phyloP scores from a whole-genome alignment of 2,329 filamentous ascomycete genomes.

The Aspergillus floridensis region DNA sequence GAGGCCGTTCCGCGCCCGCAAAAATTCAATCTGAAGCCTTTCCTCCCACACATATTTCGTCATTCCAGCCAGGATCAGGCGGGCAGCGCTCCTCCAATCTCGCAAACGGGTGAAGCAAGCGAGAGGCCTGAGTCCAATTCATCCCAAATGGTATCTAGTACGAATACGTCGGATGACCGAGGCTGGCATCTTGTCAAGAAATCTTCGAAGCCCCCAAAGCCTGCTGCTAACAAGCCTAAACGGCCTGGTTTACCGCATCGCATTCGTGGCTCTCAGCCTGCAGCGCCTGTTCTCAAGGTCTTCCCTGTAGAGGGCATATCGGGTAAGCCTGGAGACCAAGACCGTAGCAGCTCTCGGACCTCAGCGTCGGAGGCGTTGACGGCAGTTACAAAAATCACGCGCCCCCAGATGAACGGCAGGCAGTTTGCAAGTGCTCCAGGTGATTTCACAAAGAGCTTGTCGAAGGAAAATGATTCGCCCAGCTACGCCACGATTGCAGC shows the following conservation, averaged over 20 bases:
- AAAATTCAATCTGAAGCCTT: constrained; percentile 30
- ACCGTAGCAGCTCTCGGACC: constrained; percentile 21
- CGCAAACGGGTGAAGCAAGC: constrained; percentile 31
- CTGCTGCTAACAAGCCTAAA: neutral
- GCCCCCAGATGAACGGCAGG: neutral
- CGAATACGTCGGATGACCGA: constrained; percentile 23
- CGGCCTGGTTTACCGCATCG: constrained; percentile 18
- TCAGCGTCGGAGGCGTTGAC: constrained; percentile 42
- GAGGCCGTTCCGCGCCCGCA: constrained; percentile 24
- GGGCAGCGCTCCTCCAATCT: constrained; percentile 29
- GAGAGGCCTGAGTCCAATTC: constrained; percentile 24
- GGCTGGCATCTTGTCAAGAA: constrained; percentile 36
- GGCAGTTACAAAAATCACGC: constrained; percentile 23
- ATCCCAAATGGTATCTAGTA: constrained; percentile 21
- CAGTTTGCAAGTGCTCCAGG: neutral
- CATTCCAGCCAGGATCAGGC: constrained; percentile 27
- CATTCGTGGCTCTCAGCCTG: constrained; percentile 20
- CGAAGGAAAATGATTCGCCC: constrained; percentile 28
- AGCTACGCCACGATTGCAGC: constrained; percentile 37
- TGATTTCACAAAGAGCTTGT: neutral
- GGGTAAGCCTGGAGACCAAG: constrained; percentile 20
- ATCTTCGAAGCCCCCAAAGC: constrained; percentile 15
- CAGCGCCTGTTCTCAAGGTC: constrained; percentile 25
- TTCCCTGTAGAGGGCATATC: constrained; percentile 30
- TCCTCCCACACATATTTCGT: constrained; percentile 35